Base-by-base conservation (phyloP, 1,139 yeast species). In the Suhomyces maxii region DNA sequence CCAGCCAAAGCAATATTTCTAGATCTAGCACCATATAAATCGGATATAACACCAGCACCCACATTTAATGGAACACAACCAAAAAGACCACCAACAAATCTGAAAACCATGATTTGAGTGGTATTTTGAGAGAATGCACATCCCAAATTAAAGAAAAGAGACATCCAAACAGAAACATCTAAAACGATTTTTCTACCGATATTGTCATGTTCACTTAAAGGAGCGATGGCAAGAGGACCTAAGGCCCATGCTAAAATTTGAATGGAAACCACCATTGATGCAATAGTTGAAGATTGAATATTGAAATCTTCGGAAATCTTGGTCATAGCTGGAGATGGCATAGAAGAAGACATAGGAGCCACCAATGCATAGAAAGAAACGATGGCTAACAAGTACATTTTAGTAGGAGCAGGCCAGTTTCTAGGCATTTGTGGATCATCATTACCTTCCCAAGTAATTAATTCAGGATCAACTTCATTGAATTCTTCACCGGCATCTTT, bases 221-320 rank as follows among this genome's bases (percentile, higher is more conserved):
- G 79, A 2, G 79, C 75, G 44, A 74, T 69, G 13, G 71, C 43
- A 34, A 74, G 60, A 1, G 79, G 79, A 3, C 79, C 79, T 34
- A 73, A 53, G 4, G 79, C 79, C 79, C 79, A 74, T 8, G 79
- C 77, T 39, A 74, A 58, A 36, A 74, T 66, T 47, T 73, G 78
- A 36, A 74, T 74, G 8, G 78, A 71, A 3, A 73, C 72, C 31
- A 73, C 68, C 72, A 74, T 67, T 7, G 77, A 63, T 26, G 62
- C 51, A 3, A 73, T 54, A 18, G 65, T 64, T 6, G 57, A 51
- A 3, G 69, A 64, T 0, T 60, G 57, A 39, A 74, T 71, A 40
- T 60, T 53, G 52, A 74, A 73, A 11, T 71, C 74, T 1, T 44
- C 39, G 8, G 69, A 55, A 11, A 74, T 67, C 28, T 68, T 67